Conservation (phyloP, 345 rosid genomes). For the Melastoma malabathricum region DNA sequence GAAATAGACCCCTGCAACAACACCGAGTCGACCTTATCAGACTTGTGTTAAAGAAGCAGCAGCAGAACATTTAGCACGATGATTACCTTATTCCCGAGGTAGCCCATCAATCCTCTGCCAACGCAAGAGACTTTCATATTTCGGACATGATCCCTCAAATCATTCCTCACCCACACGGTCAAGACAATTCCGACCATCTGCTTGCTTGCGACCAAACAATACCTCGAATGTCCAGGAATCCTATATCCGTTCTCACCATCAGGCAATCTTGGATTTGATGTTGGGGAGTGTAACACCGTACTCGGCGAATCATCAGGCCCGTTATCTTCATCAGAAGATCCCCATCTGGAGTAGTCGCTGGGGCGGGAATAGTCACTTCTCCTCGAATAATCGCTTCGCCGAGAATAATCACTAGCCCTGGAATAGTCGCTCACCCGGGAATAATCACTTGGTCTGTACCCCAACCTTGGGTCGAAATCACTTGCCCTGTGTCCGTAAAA, state of each 20-base stretch:
- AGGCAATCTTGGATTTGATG: slow-evolving; percentile 42
- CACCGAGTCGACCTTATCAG: neutral
- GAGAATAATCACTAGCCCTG: slow-evolving; percentile 61
- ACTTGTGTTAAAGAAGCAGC: slow-evolving; percentile 3
- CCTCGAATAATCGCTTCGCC: slow-evolving; percentile 29
- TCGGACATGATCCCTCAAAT: slow-evolving; percentile 65
- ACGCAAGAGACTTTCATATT: slow-evolving; percentile 97
- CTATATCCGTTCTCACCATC: slow-evolving; percentile 52
- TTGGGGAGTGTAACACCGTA: slow-evolving; percentile 62
- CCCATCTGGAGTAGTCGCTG: slow-evolving; percentile 83
- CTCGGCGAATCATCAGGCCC: slow-evolving; percentile 85
- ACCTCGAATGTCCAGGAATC: slow-evolving; percentile 61
- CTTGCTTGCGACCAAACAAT: slow-evolving; percentile 80
- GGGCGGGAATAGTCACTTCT: slow-evolving; percentile 32
- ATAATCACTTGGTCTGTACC: too few species aligned
- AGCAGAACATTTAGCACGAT: neutral
- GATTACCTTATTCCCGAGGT: slow-evolving; percentile 94
- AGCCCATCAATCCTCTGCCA: slow-evolving; percentile 98
- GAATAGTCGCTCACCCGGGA: slow-evolving; percentile 60
- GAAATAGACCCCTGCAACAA: slow-evolving; percentile 86
- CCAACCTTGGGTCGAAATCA: slow-evolving; percentile 19
- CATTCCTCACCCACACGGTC: slow-evolving; percentile 89
- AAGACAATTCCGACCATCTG: slow-evolving; percentile 98
- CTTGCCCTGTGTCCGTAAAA: slow-evolving; percentile 62
- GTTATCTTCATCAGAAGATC: slow-evolving; percentile 92